These are phyloP conservation scores for Warburgia ugandensis DNA, from an alignment of 164 flowering plant species.

Conservation along the genomic window DNA sequence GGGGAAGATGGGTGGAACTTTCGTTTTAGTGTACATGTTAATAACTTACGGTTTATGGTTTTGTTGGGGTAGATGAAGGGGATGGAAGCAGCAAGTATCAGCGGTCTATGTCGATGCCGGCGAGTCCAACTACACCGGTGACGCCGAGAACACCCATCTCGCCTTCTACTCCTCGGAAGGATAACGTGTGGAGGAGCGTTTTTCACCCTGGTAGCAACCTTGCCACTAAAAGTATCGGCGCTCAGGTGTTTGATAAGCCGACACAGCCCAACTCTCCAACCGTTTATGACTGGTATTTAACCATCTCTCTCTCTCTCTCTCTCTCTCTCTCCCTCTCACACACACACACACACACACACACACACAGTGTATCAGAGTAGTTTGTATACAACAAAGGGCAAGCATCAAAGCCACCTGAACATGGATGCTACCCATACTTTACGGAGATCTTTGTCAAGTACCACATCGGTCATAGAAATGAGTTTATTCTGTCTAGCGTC, in stretches of 20 bases:
- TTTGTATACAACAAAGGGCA: too few species aligned
- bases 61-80: conserved; percentile 2
- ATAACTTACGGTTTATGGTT: not conserved
- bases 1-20: too few species aligned
- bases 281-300: conserved; percentile 79
- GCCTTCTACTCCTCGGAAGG: conserved; percentile 45
- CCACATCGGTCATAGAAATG: too few species aligned
- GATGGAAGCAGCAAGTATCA: conserved; percentile 30
- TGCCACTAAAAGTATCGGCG: conserved; percentile 57
- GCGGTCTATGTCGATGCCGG: conserved; percentile 60
- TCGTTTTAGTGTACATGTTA: too few species aligned
- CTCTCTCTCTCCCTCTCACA: not conserved
- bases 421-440: too few species aligned
- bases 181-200: conserved; percentile 97
- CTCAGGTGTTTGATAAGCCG: conserved; percentile 67
- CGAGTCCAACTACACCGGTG: conserved; percentile 34
- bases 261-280: conserved; percentile 70
- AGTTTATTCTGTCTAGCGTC: too few species aligned
- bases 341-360: not conserved
- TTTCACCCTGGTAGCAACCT: conserved; percentile 93
- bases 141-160: conserved; percentile 60
- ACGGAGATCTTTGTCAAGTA: too few species aligned
- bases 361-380: too few species aligned
- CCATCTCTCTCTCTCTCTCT: not conserved
- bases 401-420: too few species aligned